Evolutionary conservation across 2,329 filamentous ascomycete genomes (phyloP).

Genomic region (Lojkania enalia): DNA sequence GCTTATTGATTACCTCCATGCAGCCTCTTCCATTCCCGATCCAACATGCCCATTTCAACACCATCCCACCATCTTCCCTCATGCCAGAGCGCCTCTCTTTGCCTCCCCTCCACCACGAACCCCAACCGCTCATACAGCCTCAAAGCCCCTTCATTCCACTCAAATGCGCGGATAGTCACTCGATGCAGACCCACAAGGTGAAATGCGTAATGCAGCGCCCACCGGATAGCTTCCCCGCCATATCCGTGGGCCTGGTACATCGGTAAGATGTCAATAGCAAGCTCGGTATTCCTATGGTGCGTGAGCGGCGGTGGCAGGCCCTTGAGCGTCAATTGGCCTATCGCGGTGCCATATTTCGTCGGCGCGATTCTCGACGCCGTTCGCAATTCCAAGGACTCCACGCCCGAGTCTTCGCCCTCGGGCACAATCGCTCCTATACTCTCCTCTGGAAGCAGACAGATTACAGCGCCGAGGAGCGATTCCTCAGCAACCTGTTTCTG

Average conservation of each 20-base stretch:
- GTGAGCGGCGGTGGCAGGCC: background rate
- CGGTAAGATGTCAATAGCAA: slow-evolving; percentile 46
- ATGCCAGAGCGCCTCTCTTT: slow-evolving; percentile 49
- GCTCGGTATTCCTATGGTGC: slow-evolving; percentile 50
- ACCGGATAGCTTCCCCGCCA: slow-evolving; percentile 53
- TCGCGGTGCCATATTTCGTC: slow-evolving; percentile 8
- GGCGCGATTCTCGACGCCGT: background rate
- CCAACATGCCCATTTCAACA: slow-evolving; percentile 31
- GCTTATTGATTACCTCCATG: background rate
- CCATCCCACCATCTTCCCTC: slow-evolving; percentile 48
- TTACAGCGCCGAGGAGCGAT: slow-evolving; percentile 26
- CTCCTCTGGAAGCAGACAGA: slow-evolving; percentile 18
- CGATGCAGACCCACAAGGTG: slow-evolving; percentile 50
- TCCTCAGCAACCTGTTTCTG: slow-evolving; percentile 23
- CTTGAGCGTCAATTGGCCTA: slow-evolving; percentile 23
- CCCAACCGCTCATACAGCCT: slow-evolving; percentile 52
- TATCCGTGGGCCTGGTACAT: slow-evolving; percentile 49
- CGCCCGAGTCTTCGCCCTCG: background rate
- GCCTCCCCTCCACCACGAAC: slow-evolving; percentile 50
- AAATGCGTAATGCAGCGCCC: slow-evolving; percentile 55
- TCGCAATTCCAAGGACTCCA: background rate
- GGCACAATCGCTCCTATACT: background rate
- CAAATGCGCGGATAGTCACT: slow-evolving; percentile 47
- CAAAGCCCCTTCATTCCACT: slow-evolving; percentile 49
- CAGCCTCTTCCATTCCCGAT: slow-evolving; percentile 29